Evolutionary conservation across 2,329 filamentous ascomycete genomes (phyloP).

Genomic region (Parastagonospora nodorum): DNA sequence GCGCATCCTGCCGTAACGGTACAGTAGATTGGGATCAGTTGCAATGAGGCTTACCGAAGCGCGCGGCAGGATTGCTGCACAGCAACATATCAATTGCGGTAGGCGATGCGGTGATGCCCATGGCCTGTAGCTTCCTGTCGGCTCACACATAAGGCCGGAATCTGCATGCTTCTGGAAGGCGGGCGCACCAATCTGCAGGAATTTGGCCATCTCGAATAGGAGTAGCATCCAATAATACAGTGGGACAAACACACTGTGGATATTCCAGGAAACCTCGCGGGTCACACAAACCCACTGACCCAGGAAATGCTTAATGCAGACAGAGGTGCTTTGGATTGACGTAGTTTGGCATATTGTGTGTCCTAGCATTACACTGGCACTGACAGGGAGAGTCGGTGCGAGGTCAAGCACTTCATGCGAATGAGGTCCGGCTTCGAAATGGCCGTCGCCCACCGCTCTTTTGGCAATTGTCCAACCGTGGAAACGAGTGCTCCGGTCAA

Average conservation of each 20-base stretch:
- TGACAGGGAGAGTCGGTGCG: too few relatives aligned
- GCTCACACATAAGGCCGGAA: constrained; percentile 2
- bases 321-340: too few relatives aligned
- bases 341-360: too few relatives aligned
- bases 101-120: constrained; percentile 21
- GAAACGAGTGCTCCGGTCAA: neutral
- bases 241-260: neutral
- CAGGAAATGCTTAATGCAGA: too few relatives aligned
- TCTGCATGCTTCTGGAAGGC: constrained; percentile 9
- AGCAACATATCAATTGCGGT: neutral
- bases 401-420: neutral
- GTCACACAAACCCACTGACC: too few relatives aligned
- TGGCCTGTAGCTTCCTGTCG: constrained; percentile 4
- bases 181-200: neutral
- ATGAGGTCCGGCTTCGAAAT: constrained; percentile 1
- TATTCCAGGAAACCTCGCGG: too few relatives aligned
- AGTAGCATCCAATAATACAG: neutral
- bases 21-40: too few relatives aligned
- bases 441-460: constrained; percentile 30
- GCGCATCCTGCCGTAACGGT: too few relatives aligned
- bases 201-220: too few relatives aligned
- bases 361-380: too few relatives aligned
- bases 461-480: constrained; percentile 10
- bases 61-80: neutral
- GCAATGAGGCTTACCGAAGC: neutral